A percentile compares a stretch with the other conserved stretches of the same genome.
Evolutionary conservation across 2,329 filamentous ascomycete species (phyloP).

Genomic region (Aspergillus piperis): DNA sequence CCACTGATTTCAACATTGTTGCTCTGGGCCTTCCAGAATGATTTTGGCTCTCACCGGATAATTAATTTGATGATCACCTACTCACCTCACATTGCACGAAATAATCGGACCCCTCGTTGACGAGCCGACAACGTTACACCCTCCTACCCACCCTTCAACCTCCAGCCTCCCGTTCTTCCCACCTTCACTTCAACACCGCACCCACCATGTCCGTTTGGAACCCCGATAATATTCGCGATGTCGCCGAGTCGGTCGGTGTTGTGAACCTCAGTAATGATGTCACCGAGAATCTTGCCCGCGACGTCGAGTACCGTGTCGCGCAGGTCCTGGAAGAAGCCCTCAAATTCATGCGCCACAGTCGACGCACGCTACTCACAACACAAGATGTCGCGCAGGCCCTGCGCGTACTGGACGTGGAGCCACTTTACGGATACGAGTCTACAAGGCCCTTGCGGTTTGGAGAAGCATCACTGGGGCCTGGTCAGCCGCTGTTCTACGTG

Average conservation of each 20-base stretch:
- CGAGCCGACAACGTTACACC: conserved; percentile 1
- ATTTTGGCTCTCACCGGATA: neutral
- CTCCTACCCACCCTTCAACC: neutral
- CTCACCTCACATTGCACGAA: neutral
- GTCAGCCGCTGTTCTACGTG: conserved; percentile 93
- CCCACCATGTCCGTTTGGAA: conserved; percentile 76
- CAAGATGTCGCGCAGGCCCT: conserved; percentile 87
- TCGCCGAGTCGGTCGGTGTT: conserved; percentile 94
- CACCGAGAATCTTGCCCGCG: conserved; percentile 81
- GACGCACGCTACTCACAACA: conserved; percentile 82
- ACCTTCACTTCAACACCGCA: neutral
- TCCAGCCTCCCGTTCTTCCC: conserved; percentile 9
- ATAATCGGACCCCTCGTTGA: neutral
- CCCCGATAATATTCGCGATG: conserved; percentile 90
- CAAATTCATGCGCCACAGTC: conserved; percentile 92
- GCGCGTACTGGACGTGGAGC: conserved; percentile 85
- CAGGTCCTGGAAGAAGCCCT: conserved; percentile 92
- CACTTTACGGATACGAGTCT: conserved; percentile 93
- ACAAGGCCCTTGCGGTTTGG: conserved; percentile 86
- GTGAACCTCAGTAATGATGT: conserved; percentile 79
- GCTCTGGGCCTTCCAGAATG: conserved; percentile 1
- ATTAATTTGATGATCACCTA: neutral
- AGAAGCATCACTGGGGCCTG: conserved; percentile 88
- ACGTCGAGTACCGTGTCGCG: conserved; percentile 91
- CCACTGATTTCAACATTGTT: neutral